These are phyloP conservation scores for Gossypium ekmanianum DNA, from an alignment of 345 rosid genomes.

Conservation along the genomic window DNA sequence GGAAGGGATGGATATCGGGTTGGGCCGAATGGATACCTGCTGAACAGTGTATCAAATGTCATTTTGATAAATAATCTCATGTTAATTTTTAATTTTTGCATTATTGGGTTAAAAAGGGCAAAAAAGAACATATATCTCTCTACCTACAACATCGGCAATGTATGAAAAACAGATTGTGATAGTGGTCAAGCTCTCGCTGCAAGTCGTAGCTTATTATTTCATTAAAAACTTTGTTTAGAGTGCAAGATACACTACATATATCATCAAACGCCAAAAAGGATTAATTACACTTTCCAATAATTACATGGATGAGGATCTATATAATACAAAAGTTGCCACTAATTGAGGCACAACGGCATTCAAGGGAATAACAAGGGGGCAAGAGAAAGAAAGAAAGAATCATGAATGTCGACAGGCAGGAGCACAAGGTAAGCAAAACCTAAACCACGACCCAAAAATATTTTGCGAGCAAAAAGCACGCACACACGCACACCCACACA, in stretches of 20 bases:
- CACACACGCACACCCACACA: background rate
- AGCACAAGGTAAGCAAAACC: background rate
- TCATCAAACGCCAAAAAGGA: slow-evolving; percentile 15
- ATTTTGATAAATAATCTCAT: too few relatives aligned
- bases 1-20: too few relatives aligned
- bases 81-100: too few relatives aligned
- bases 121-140: too few relatives aligned
- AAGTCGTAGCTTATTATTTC: background rate
- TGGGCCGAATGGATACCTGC: too few relatives aligned
- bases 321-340: background rate
- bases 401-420: background rate
- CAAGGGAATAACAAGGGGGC: background rate
- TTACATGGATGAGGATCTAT: slow-evolving; percentile 8
- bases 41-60: too few relatives aligned
- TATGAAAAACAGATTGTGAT: background rate
- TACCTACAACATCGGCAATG: background rate
- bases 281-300: slow-evolving; percentile 18
- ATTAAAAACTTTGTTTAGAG: background rate
- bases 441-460: background rate
- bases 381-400: background rate
- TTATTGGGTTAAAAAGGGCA: too few relatives aligned
- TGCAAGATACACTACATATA: background rate
- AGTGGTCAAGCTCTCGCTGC: background rate
- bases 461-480: background rate
- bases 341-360: slow-evolving; percentile 2